phyloP scores from a whole-genome alignment of 768 basidiomycete species.

The Lactifluus echinatus region DNA sequence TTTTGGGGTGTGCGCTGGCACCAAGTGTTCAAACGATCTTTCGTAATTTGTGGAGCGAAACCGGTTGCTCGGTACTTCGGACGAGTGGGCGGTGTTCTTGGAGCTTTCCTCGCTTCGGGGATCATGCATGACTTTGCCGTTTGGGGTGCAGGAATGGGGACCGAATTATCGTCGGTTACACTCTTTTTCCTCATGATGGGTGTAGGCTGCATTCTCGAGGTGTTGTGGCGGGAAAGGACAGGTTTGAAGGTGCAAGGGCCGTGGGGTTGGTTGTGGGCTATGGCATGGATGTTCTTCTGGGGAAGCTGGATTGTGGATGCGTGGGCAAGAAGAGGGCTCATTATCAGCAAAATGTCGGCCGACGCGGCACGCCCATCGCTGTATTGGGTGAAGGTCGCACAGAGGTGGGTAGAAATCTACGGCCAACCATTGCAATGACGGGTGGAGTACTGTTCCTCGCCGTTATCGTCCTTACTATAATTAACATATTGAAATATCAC shows the following conservation, averaged over 20 bases:
- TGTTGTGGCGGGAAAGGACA: slow-evolving; percentile 5
- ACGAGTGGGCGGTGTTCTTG: slow-evolving; percentile 10
- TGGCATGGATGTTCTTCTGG: slow-evolving; percentile 14
- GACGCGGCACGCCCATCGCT: slow-evolving; percentile 11
- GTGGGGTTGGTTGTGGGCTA: slow-evolving; percentile 16
- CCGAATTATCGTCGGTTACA: slow-evolving; percentile 12
- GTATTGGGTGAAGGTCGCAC: slow-evolving; percentile 14
- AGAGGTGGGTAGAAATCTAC: slow-evolving; percentile 18
- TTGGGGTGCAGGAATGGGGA: slow-evolving; percentile 10
- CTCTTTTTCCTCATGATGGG: slow-evolving; percentile 19
- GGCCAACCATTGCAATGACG: slow-evolving; percentile 12
- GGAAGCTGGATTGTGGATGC: slow-evolving; percentile 15
- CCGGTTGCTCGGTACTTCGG: slow-evolving; percentile 24
- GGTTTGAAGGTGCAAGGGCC: slow-evolving; percentile 11
- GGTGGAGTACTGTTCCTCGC: too few relatives aligned
- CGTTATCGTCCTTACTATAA: too few relatives aligned
- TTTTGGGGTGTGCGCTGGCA: slow-evolving; percentile 67
- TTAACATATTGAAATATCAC: too few relatives aligned
- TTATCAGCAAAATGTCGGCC: slow-evolving; percentile 13
- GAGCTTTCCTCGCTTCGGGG: slow-evolving; percentile 19
- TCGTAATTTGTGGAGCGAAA: slow-evolving; percentile 42
- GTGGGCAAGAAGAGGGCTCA: slow-evolving; percentile 16
- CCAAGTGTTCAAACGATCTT: slow-evolving; percentile 51
- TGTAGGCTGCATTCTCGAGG: slow-evolving; percentile 13
- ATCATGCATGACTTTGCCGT: slow-evolving; percentile 19